phyloP scores from a whole-genome alignment of 345 rosid genomes.

The Corchorus olitorius region DNA sequence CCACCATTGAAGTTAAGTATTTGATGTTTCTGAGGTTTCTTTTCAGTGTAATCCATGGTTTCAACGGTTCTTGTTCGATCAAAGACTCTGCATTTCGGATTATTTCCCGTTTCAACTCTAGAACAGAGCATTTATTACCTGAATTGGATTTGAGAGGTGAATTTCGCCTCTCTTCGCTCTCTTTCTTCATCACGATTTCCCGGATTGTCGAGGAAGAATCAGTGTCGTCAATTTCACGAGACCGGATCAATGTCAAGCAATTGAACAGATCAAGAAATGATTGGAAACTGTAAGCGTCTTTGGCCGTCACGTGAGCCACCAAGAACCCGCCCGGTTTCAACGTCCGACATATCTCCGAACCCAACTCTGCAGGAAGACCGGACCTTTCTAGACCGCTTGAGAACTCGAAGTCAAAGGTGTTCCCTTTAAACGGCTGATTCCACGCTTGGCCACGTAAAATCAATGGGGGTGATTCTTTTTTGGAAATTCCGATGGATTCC shows the following conservation, averaged over 20 bases:
- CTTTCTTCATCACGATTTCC: constrained; percentile 57
- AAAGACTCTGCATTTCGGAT: constrained; percentile 56
- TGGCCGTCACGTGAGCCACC: constrained; percentile 56
- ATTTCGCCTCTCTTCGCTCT: constrained; percentile 21
- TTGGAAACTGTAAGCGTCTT: constrained; percentile 70
- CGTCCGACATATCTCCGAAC: constrained; percentile 57
- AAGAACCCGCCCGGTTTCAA: constrained; percentile 65
- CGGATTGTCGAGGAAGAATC: constrained; percentile 39
- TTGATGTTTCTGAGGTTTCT: constrained; percentile 43
- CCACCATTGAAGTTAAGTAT: background rate
- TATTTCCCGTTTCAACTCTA: constrained; percentile 39
- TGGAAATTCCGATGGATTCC: constrained; percentile 54
- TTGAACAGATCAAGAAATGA: constrained; percentile 67
- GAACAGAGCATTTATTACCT: constrained; percentile 38
- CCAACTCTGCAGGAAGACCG: constrained; percentile 44
- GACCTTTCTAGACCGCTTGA: constrained; percentile 50
- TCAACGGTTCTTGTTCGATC: constrained; percentile 65
- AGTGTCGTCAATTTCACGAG: constrained; percentile 45
- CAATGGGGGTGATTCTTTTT: constrained; percentile 51
- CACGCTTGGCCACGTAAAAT: constrained; percentile 42
- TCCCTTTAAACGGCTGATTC: constrained; percentile 42
- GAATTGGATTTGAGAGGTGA: constrained; percentile 17
- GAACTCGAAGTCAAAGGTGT: constrained; percentile 59
- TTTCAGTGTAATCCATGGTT: constrained; percentile 71
- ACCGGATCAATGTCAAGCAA: constrained; percentile 47